Conservation (phyloP, 352 stramenopile species). For the Phytophthora pisi region DNA sequence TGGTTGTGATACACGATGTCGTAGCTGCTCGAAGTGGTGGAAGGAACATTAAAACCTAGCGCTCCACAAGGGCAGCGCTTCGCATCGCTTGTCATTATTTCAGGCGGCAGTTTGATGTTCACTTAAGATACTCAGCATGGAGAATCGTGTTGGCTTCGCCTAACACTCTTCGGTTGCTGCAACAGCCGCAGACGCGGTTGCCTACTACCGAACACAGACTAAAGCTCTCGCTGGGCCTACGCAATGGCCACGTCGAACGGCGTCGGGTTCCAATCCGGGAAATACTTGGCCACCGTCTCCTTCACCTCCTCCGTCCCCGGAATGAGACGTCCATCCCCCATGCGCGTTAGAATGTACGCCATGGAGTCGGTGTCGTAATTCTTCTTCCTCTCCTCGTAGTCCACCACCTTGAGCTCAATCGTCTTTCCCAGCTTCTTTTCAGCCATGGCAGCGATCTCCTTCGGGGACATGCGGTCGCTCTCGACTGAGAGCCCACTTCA, state of each 20-base stretch:
- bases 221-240: background rate
- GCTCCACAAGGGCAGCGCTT: too few relatives aligned
- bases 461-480: conserved; percentile 24
- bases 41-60: too few relatives aligned
- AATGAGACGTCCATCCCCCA: conserved; percentile 26
- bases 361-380: conserved; percentile 26
- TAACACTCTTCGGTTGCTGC: too few relatives aligned
- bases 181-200: too few relatives aligned
- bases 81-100: too few relatives aligned
- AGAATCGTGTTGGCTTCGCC: too few relatives aligned
- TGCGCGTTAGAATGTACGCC: conserved; percentile 25
- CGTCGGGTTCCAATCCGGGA: conserved; percentile 31
- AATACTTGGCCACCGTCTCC: conserved; percentile 30
- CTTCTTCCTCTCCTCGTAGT: conserved; percentile 36
- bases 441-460: conserved; percentile 26
- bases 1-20: too few relatives aligned
- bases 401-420: conserved; percentile 23
- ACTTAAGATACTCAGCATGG: too few relatives aligned
- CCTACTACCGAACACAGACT: too few relatives aligned
- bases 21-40: too few relatives aligned
- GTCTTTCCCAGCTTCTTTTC: conserved; percentile 42
- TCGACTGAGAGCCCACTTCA: conserved; percentile 30
- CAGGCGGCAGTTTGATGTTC: too few relatives aligned
- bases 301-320: conserved; percentile 21
- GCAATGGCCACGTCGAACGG: conserved; percentile 28